Evolutionary conservation across 345 rosid species (phyloP).

Genomic region (Linum tenue): DNA sequence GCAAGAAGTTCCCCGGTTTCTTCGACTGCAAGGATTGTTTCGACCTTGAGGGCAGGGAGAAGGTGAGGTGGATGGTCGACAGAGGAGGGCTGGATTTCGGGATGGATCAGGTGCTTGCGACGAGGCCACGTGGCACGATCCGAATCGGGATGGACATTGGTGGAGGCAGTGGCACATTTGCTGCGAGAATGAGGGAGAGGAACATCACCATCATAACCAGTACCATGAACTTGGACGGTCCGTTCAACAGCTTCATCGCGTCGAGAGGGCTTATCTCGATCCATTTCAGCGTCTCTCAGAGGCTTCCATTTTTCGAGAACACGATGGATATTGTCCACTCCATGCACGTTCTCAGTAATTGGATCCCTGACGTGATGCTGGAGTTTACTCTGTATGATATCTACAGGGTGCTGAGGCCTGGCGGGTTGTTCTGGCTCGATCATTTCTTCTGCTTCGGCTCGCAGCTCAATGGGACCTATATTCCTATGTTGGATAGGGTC

Average conservation of each 20-base stretch:
- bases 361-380: slow-evolving; percentile 40
- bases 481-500: slow-evolving; percentile 25
- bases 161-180: slow-evolving; percentile 40
- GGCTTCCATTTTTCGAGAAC: slow-evolving; percentile 51
- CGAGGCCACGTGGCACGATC: slow-evolving; percentile 21
- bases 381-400: slow-evolving; percentile 40
- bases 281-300: slow-evolving; percentile 35
- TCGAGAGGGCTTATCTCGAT: slow-evolving; percentile 39
- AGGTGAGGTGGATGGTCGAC: slow-evolving; percentile 30
- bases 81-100: slow-evolving; percentile 32
- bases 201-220: slow-evolving; percentile 39
- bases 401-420: slow-evolving; percentile 43
- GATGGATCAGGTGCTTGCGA: slow-evolving; percentile 30
- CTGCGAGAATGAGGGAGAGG: slow-evolving; percentile 51
- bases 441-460: slow-evolving; percentile 40
- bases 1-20: slow-evolving; percentile 23
- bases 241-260: slow-evolving; percentile 46
- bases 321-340: slow-evolving; percentile 49
- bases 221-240: slow-evolving; percentile 43
- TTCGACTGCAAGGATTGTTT: slow-evolving; percentile 47
- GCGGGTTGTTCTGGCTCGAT: slow-evolving; percentile 50
- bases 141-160: slow-evolving; percentile 47
- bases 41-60: slow-evolving; percentile 34
- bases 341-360: slow-evolving; percentile 38
- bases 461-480: slow-evolving; percentile 38